Percentiles rank a stretch among this genome's conserved stretches.
These are phyloP conservation scores for Oryza australiensis DNA, from an alignment of 176 grass and related monocot genomes.

Conservation along the genomic window DNA sequence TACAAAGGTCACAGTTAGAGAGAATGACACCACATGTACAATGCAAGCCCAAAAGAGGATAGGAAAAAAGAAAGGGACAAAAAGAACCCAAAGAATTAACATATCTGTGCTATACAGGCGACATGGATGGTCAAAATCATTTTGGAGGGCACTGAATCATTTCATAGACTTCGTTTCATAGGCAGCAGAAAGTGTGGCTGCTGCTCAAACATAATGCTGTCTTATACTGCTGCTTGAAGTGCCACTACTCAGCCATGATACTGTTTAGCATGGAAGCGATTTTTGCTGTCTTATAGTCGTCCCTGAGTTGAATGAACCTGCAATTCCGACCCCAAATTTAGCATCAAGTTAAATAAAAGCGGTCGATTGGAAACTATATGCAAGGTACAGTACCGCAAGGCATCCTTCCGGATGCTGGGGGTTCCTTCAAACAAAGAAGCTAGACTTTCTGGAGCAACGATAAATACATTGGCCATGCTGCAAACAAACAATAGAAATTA, in stretches of 20 bases:
- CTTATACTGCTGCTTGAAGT: not conserved
- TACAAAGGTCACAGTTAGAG: not conserved
- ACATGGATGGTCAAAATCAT: slow-evolving; percentile 26
- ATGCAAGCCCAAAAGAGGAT: not conserved
- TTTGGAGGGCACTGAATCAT: not conserved
- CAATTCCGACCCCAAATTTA: slow-evolving; percentile 29
- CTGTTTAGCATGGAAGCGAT: slow-evolving; percentile 87
- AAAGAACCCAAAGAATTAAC: slow-evolving; percentile 28
- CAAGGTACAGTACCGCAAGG: slow-evolving; percentile 60
- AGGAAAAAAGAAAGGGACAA: not conserved
- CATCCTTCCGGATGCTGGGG: slow-evolving; percentile 92
- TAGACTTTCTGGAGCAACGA: slow-evolving; percentile 97
- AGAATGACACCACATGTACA: slow-evolving; percentile 29
- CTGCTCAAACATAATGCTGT: not conserved
- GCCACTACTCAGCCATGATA: slow-evolving; percentile 62
- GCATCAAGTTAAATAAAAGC: not conserved
- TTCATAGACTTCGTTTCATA: not conserved
- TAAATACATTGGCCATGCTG: slow-evolving; percentile 96
- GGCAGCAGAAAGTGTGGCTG: not conserved
- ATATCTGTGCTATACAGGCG: slow-evolving; percentile 34
- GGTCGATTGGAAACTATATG: not conserved
- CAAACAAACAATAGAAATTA: slow-evolving; percentile 26
- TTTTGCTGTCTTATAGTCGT: slow-evolving; percentile 95
- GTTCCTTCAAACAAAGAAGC: slow-evolving; percentile 93
- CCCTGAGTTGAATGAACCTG: slow-evolving; percentile 97